phyloP scores from a whole-genome alignment of 1,139 yeast genomes.

The Lodderomyces theae region DNA sequence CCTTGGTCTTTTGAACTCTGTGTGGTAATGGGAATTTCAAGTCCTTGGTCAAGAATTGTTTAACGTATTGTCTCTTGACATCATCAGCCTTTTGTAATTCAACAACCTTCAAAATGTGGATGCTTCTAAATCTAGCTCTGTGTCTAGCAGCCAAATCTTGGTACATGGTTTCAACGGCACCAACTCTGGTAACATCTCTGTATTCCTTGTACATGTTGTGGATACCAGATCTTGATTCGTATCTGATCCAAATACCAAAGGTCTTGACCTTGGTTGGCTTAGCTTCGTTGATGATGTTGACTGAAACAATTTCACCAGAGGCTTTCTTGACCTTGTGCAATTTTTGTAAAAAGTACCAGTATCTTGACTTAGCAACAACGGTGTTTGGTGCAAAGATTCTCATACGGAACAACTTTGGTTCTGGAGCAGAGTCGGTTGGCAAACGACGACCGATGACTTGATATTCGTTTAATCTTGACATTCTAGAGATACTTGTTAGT shows the following conservation, averaged over 20 bases:
- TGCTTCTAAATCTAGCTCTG: constrained; percentile 99
- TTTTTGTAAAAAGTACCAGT: constrained; percentile 99
- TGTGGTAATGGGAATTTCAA: constrained; percentile 99
- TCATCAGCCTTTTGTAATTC: constrained; percentile 97
- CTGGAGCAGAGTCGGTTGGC: constrained; percentile 98
- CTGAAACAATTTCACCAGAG: constrained; percentile 97
- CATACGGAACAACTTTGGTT: constrained; percentile 99
- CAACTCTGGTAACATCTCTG: constrained; percentile 99
- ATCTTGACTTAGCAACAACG: constrained; percentile 99
- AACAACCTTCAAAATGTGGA: constrained; percentile 98
- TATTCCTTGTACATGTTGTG: constrained; percentile 99
- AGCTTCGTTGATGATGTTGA: constrained; percentile 88
- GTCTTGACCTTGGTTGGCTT: constrained; percentile 99
- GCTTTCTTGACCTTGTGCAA: constrained; percentile 99
- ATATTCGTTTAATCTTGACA: constrained; percentile 97
- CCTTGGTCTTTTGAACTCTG: constrained; percentile 92
- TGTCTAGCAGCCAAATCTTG: constrained; percentile 99
- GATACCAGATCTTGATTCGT: constrained; percentile 99
- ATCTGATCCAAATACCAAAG: constrained; percentile 99
- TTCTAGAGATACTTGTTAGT: constrained; percentile 17
- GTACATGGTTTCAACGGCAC: constrained; percentile 98
- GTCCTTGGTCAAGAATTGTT: constrained; percentile 93
- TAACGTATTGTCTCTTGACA: constrained; percentile 98
- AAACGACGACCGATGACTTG: constrained; percentile 99
- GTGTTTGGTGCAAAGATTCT: constrained; percentile 99